phyloP scores from a whole-genome alignment of 495 filamentous ascomycete species.

The Xylaria grammica region DNA sequence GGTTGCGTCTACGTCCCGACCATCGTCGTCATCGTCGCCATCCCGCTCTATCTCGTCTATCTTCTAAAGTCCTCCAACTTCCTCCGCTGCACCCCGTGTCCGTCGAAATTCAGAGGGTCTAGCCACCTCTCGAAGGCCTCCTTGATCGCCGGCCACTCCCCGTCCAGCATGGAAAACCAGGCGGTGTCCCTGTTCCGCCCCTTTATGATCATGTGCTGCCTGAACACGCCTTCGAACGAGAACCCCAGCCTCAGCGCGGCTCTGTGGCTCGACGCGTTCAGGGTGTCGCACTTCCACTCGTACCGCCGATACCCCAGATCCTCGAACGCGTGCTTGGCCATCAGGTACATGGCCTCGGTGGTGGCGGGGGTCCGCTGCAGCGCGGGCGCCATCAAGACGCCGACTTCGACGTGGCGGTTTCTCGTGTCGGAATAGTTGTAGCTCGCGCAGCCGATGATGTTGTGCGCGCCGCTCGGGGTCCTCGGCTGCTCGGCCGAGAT shows the following conservation, averaged over 20 bases:
- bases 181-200: conserved; percentile 60
- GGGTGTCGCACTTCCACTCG: conserved; percentile 63
- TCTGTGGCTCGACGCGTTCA: conserved; percentile 53
- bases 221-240: conserved; percentile 57
- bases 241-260: conserved; percentile 61
- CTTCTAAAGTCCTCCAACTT: conserved; percentile 38
- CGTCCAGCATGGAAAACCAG: conserved; percentile 58
- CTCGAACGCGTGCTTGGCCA: conserved; percentile 52
- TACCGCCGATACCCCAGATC: conserved; percentile 58
- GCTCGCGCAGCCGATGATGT: conserved; percentile 47
- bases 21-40: no score
- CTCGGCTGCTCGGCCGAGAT: conserved; percentile 32
- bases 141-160: conserved; percentile 54
- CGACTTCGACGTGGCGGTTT: conserved; percentile 55
- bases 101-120: conserved; percentile 52
- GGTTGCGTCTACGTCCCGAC: no score
- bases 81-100: conserved; percentile 48
- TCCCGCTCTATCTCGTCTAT: not conserved
- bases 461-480: not conserved
- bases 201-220: conserved; percentile 63
- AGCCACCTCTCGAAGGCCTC: conserved; percentile 55
- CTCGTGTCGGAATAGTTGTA: conserved; percentile 49
- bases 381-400: conserved; percentile 50
- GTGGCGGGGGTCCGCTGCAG: conserved; percentile 56
- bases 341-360: conserved; percentile 58